Evolutionary conservation across 495 filamentous ascomycete species (phyloP), one percentile per base, ranked within the genome.

Genomic region (Glarea lozoyensis): DNA sequence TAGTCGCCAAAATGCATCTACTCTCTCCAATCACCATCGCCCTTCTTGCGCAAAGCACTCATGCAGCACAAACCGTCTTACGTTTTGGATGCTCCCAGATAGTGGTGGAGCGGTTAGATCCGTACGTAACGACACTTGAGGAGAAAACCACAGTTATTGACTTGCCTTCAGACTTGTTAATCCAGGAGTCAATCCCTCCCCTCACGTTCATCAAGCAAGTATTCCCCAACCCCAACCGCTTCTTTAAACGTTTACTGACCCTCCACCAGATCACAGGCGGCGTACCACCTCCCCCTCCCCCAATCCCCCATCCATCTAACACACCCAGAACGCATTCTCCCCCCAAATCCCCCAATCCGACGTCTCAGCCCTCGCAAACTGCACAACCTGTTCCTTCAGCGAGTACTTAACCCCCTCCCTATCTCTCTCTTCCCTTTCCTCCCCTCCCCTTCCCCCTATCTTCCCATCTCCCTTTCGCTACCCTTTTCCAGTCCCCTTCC

Each of bases 31-130:
- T 20, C 5, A 19, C 35, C 4, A 15, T 21, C 21, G 35, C 35
- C 13, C 2, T 37, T 12, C 18, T 18, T 18, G 16, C 35, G 5
- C 35, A 37, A 20, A 19, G 35, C 35, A 19, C 4, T 19, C 6
- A 37, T 21, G 35, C 35, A 5, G 35, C 35, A 5, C 13, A n/a
- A 15, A 4, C 35, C 4, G 35, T 37, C 5, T n/a, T 29, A n/a
- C 25, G 25, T 7, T 29, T 29, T 45, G 60, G 55, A 30, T 61
- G 61, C 37, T 62, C 60, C 7, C 55, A 60, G 36, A 52, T 62
- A 10, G 58, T 59, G 6, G 58, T 60, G 3, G 53, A 59, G 39
- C 52, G 60, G 11, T 46, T 60, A 2, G 60, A 60, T 27, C 60
- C 60, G 34, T 46, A 40, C 37, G 50, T 23, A 29, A 29, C 25